Conservation (phyloP, 1,284 basidiomycete genomes). For the Microbotryum saponariae region DNA sequence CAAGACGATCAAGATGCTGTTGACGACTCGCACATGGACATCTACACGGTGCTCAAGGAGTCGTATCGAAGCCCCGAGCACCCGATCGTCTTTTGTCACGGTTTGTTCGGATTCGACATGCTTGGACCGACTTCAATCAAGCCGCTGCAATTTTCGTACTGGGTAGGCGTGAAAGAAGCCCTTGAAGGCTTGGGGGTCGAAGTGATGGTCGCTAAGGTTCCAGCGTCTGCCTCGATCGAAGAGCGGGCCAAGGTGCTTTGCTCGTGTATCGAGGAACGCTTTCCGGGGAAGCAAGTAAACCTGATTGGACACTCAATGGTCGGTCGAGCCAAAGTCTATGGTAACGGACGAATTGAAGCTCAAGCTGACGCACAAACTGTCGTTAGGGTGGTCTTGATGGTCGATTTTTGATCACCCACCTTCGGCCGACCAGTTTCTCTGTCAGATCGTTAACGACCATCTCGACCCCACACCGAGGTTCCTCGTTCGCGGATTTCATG, state of each 20-base stretch:
- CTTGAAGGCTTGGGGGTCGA: constrained; percentile 80
- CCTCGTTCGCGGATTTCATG: constrained; percentile 87
- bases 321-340: constrained; percentile 22
- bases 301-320: constrained; percentile 93
- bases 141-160: constrained; percentile 78
- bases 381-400: constrained; percentile 82
- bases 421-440: constrained; percentile 46
- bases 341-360: background rate
- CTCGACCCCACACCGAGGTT: constrained; percentile 80
- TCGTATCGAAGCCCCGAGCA: constrained; percentile 70
- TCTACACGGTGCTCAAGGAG: constrained; percentile 40
- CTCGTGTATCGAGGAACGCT: constrained; percentile 65
- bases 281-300: constrained; percentile 73
- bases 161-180: constrained; percentile 88
- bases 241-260: constrained; percentile 83
- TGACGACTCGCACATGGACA: constrained; percentile 25
- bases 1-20: constrained; percentile 17
- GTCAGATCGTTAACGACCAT: constrained; percentile 86
- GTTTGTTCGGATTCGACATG: constrained; percentile 56
- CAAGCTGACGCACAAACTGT: constrained; percentile 11
- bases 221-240: constrained; percentile 57
- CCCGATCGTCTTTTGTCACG: constrained; percentile 88
- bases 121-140: constrained; percentile 52
- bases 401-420: constrained; percentile 59
- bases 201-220: constrained; percentile 83